Conservation (phyloP, 805 yeast genomes). For the Zygosaccharomyces siamensis region DNA sequence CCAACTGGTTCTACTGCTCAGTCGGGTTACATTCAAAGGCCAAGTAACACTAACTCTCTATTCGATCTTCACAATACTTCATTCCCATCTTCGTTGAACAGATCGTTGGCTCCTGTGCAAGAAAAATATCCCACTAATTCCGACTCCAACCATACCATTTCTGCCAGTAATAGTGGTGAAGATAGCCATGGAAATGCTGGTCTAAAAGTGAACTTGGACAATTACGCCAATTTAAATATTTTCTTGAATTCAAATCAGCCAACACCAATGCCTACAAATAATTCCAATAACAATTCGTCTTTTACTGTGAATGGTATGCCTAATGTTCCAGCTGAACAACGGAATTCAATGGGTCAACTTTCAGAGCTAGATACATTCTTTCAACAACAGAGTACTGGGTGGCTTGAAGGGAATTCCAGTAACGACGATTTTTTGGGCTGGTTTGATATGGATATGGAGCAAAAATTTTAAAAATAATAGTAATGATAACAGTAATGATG, state of each 20-base stretch:
- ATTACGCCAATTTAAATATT: conserved; percentile 17
- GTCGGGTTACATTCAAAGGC: not conserved
- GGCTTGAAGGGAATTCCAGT: conserved; percentile 67
- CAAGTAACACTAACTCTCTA: conserved; percentile 10
- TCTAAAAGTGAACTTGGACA: conserved; percentile 5
- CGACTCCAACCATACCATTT: conserved; percentile 2
- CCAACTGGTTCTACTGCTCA: conserved; percentile 1
- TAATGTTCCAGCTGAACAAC: conserved; percentile 3
- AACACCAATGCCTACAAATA: conserved; percentile 6
- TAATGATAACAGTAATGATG: too few species aligned
- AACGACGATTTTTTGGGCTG: conserved; percentile 86
- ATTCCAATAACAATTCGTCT: not conserved
- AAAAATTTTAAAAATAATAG: conserved; percentile 42
- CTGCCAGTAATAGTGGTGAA: conserved; percentile 5
- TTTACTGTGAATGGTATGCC: too few species aligned
- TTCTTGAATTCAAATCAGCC: conserved; percentile 11
- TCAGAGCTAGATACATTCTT: conserved; percentile 51
- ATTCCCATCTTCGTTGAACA: conserved; percentile 14
- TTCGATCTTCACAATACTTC: conserved; percentile 19
- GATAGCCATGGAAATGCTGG: not conserved
- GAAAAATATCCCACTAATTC: not conserved
- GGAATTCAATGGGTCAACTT: conserved; percentile 10
- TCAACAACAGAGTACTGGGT: conserved; percentile 78
- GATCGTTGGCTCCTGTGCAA: conserved; percentile 9
- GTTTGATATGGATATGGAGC: conserved; percentile 79